Conservation (phyloP, 495 filamentous ascomycete genomes). For the Penicillium robsamsonii region DNA sequence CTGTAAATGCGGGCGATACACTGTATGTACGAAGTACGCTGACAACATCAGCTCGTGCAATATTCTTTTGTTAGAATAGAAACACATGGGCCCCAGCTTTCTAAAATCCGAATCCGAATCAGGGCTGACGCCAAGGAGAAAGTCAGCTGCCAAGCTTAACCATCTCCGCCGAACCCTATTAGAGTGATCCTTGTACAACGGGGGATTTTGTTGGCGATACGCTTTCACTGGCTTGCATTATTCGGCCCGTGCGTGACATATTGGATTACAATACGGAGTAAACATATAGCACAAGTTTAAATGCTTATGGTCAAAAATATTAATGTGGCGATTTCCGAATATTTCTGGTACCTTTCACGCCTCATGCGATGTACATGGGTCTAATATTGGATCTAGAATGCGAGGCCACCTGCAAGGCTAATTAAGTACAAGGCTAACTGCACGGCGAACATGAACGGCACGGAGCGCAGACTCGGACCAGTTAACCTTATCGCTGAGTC, state of each 20-base stretch:
- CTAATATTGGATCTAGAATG: constrained; percentile 3
- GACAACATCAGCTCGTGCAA: background rate
- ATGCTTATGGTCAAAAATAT: background rate
- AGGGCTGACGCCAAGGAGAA: constrained; percentile 21
- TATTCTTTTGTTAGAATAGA: background rate
- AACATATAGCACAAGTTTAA: background rate
- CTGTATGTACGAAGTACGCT: constrained; percentile 1
- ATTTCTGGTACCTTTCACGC: constrained; percentile 1
- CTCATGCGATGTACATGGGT: constrained; percentile 4
- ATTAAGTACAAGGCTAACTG: constrained; percentile 12
- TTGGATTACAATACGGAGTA: constrained; percentile 4
- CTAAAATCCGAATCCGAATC: constrained; percentile 3
- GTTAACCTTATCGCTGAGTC: constrained; percentile 25
- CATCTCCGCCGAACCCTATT: constrained; percentile 28
- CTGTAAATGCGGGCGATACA: constrained; percentile 30
- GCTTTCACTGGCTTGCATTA: constrained; percentile 30
- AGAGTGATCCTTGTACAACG: constrained; percentile 19
- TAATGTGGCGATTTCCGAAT: background rate
- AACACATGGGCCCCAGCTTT: constrained; percentile 11
- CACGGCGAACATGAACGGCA: constrained; percentile 18
- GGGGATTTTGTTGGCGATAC: constrained; percentile 41
- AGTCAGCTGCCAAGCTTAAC: constrained; percentile 26
- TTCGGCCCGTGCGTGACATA: constrained; percentile 22
- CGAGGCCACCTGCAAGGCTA: constrained; percentile 17
- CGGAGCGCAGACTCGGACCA: constrained; percentile 7